Evolutionary conservation across 2,329 filamentous ascomycete genomes (phyloP), one percentile per base, ranked within the genome.

Genomic region (Xylaria sp.): DNA sequence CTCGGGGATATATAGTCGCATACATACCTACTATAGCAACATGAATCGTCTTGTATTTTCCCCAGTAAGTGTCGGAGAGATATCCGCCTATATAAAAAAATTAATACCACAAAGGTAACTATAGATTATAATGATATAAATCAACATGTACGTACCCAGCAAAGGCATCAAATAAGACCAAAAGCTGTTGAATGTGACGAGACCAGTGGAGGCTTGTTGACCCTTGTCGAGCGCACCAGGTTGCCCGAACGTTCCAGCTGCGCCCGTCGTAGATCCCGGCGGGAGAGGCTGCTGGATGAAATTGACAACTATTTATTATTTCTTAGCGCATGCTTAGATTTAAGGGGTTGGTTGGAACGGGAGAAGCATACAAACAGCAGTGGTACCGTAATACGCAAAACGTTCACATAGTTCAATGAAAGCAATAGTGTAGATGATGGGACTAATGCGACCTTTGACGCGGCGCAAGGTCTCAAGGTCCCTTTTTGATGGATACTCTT

Each of bases 381-480:
- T 87, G 9, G 86, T 88, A 45, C 89, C 89, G 74, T 90, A 90
- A 80, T 88, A 91, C 20, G 86, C 84, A 79, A 89, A 89, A 62
- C 87, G 85, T 76, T 89, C 87, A 68, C 82, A 80, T 58, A 73
- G 67, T 57, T 73, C 71, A 30, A 71, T 65, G 18, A 72, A 71
- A 9, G 71, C 71, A 34, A 72, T 72, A 1, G 69, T 71, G 28
- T 72, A 72, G 30, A 71, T 69, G 58, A 71, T 70, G 5, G 65
- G 67, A 28, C 62, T 66, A 15, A 72, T 70, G 12, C 46, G 60
- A 32, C 69, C 71, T 59, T 71, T 63, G 3, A 72, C 71, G n/a
- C 71, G 71, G 48, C 71, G 71, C 12, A 72, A 60, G 8, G 69
- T 71, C 56, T 72, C 60, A 18, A 72, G 67, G 30, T 72, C 71